These are phyloP conservation scores for Neolentinus lepideus DNA, from an alignment of 1,284 basidiomycete species.

Conservation along the genomic window DNA sequence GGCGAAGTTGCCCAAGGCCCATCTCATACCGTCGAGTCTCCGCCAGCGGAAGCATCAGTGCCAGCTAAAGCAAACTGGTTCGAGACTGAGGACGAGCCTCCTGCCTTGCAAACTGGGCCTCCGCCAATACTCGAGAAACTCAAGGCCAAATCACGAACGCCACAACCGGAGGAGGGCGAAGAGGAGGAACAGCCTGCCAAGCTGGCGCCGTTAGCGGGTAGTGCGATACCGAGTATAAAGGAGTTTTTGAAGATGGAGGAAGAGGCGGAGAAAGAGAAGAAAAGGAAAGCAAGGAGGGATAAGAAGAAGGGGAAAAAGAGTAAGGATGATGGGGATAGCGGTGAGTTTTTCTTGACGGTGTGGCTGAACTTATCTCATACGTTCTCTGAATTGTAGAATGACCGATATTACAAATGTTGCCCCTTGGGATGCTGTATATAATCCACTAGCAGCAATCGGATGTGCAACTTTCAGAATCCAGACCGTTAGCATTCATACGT, in stretches of 20 bases:
- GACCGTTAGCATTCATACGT: no score
- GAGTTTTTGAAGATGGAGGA: slow-evolving; percentile 74
- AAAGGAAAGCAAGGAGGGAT: slow-evolving; percentile 65
- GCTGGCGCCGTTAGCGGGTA: slow-evolving; percentile 66
- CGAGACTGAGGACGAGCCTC: background rate
- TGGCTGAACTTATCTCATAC: no score
- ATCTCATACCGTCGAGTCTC: slow-evolving; percentile 6
- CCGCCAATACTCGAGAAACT: background rate
- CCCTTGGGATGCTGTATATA: no score
- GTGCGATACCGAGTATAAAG: slow-evolving; percentile 71
- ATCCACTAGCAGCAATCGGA: no score
- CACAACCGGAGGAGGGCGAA: slow-evolving; percentile 15
- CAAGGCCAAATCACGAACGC: background rate
- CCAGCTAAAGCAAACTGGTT: slow-evolving; percentile 1
- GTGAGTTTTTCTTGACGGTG: background rate
- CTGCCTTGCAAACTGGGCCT: background rate
- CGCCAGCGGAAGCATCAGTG: slow-evolving; percentile 4
- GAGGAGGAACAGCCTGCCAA: slow-evolving; percentile 38
- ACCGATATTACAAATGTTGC: no score
- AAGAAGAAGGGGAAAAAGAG: slow-evolving; percentile 40
- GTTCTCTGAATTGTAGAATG: no score
- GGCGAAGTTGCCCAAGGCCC: slow-evolving; percentile 11
- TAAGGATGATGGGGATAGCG: slow-evolving; percentile 19
- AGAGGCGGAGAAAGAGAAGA: slow-evolving; percentile 53
- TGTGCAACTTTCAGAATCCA: no score